A percentile compares a stretch with the other conserved stretches of the same genome.
These are phyloP conservation scores for Xylariales sp. DNA, from an alignment of 2,329 filamentous ascomycete genomes.

Conservation along the genomic window DNA sequence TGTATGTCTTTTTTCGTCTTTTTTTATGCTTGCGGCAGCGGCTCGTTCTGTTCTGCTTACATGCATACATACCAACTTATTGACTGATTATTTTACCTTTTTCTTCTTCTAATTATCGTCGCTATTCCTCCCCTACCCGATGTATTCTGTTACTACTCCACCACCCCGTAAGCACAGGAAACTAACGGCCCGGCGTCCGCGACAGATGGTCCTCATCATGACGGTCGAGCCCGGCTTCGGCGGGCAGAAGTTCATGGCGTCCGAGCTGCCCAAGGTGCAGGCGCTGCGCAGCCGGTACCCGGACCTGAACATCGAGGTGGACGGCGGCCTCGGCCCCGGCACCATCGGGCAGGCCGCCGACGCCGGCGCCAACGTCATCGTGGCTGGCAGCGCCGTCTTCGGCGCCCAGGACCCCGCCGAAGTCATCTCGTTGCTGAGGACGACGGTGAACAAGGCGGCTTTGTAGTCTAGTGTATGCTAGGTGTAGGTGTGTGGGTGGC, in stretches of 20 bases:
- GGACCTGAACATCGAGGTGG: slow-evolving; percentile 95
- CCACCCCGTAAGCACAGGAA: too few species aligned
- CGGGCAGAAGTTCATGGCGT: slow-evolving; percentile 98
- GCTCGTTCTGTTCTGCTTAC: background rate
- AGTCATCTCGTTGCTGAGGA: slow-evolving; percentile 84
- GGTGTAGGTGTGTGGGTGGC: too few species aligned
- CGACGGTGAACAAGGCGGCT: slow-evolving; percentile 75
- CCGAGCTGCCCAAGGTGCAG: slow-evolving; percentile 92
- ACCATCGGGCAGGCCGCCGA: slow-evolving; percentile 96
- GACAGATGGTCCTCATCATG: slow-evolving; percentile 97
- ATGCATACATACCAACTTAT: too few species aligned
- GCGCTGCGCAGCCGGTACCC: slow-evolving; percentile 87
- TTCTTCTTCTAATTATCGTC: too few species aligned
- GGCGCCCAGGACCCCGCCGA: slow-evolving; percentile 88
- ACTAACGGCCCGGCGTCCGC: background rate
- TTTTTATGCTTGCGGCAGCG: background rate
- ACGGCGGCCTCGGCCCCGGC: slow-evolving; percentile 86
- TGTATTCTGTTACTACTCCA: background rate
- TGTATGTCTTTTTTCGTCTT: slow-evolving; percentile 64
- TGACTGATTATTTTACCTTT: background rate
- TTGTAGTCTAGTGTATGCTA: too few species aligned
- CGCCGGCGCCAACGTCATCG: slow-evolving; percentile 97
- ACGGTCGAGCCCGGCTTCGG: slow-evolving; percentile 98
- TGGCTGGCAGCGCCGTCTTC: slow-evolving; percentile 95
- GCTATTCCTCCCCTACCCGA: background rate